These are phyloP conservation scores for Fusarium sp. DNA, from an alignment of 2,329 filamentous ascomycete species.

Conservation along the genomic window DNA sequence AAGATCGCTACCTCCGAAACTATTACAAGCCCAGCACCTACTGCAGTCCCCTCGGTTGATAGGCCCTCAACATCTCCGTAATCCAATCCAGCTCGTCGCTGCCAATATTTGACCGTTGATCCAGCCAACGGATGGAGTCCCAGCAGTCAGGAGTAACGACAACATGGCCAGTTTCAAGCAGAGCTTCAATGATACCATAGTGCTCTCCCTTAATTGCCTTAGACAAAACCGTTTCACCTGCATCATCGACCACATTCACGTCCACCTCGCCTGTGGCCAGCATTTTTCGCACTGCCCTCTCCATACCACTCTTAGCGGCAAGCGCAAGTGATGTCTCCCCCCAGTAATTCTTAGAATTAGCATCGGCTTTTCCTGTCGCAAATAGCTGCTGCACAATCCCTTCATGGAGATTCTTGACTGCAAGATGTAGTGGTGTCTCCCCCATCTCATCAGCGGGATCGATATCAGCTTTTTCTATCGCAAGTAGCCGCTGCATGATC, in stretches of 20 bases:
- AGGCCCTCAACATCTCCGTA: too few relatives aligned
- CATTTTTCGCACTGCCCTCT: neutral
- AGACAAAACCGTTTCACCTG: neutral
- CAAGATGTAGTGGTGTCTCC: neutral
- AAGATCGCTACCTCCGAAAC: too few relatives aligned
- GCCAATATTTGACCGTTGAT: too few relatives aligned
- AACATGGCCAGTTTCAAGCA: neutral
- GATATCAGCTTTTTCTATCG: neutral
- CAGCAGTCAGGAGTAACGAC: neutral
- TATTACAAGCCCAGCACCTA: too few relatives aligned
- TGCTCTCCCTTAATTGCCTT: too few relatives aligned
- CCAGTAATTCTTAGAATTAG: too few relatives aligned
- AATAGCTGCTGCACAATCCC: neutral
- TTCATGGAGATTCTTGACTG: rapidly evolving
- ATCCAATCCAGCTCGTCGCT: too few relatives aligned
- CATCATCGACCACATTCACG: neutral
- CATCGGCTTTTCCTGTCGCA: too few relatives aligned
- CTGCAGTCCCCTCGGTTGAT: too few relatives aligned
- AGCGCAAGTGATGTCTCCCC: neutral
- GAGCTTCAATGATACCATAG: neutral
- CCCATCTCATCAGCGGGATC: neutral
- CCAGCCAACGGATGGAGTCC: too few relatives aligned
- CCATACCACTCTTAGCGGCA: too few relatives aligned
- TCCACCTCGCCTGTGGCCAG: neutral
- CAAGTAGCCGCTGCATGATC: neutral